Conservation (phyloP, 1,284 basidiomycete genomes). For the Phlebopus sp. region DNA sequence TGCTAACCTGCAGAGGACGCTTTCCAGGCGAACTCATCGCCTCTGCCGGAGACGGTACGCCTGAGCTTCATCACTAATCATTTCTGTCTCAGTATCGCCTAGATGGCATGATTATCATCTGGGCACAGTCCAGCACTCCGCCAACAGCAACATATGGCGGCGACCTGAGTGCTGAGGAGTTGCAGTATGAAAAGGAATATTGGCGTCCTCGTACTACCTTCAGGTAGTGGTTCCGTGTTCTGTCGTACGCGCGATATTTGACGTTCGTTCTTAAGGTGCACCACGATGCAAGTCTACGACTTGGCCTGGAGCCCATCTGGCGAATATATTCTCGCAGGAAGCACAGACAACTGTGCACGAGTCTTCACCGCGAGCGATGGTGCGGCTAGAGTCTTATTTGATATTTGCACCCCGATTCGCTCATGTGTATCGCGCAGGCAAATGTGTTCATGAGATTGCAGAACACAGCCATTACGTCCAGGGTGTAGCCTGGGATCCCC, state of each 20-base stretch:
- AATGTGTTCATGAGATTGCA: constrained; percentile 79
- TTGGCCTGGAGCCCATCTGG: constrained; percentile 96
- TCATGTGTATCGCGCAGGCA: constrained; percentile 45
- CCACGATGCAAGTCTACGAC: constrained; percentile 95
- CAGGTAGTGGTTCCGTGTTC: constrained; percentile 48
- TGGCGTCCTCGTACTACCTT: constrained; percentile 93
- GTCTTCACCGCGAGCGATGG: constrained; percentile 81
- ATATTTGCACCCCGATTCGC: constrained; percentile 5
- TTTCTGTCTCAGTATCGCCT: constrained; percentile 12
- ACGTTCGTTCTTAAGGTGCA: constrained; percentile 49
- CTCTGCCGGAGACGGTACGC: constrained; percentile 90
- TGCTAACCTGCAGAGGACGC: constrained; percentile 2
- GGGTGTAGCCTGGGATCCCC: constrained; percentile 94
- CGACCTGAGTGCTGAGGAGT: constrained; percentile 71
- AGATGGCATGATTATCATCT: constrained; percentile 98
- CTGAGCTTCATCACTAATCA: constrained; percentile 3
- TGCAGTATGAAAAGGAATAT: constrained; percentile 89
- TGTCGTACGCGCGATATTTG: not conserved
- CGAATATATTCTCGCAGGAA: constrained; percentile 90
- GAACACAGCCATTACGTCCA: constrained; percentile 95
- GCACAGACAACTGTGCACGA: constrained; percentile 93
- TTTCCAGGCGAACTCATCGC: constrained; percentile 79
- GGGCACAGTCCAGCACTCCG: constrained; percentile 81
- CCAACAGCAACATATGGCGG: constrained; percentile 74
- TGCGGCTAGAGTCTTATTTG: constrained; percentile 29